These are phyloP conservation scores for Neurospora cerealis DNA, from an alignment of 495 filamentous ascomycete species.

Conservation along the genomic window DNA sequence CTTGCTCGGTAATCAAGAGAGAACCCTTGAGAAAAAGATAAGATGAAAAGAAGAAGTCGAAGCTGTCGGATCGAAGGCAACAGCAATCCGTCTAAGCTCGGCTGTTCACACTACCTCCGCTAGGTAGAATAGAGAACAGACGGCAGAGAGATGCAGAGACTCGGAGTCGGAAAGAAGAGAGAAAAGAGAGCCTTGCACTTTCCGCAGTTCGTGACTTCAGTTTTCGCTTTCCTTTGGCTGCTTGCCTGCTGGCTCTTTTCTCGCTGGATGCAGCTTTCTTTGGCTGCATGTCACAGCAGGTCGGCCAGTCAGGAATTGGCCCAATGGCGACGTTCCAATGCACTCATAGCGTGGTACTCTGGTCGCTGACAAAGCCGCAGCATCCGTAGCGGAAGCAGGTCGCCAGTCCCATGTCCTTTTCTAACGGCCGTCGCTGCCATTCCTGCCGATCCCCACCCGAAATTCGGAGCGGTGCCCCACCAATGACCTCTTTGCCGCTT, in stretches of 20 bases:
- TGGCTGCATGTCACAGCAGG: conserved; percentile 2
- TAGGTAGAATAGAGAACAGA: background rate
- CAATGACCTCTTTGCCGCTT: background rate
- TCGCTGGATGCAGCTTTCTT: conserved; percentile 4
- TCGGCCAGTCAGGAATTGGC: background rate
- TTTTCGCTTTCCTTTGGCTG: background rate
- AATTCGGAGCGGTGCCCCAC: conserved; percentile 2
- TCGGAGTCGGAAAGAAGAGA: background rate
- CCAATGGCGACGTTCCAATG: background rate
- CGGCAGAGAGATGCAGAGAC: background rate
- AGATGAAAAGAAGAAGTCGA: background rate
- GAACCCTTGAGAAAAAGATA: background rate
- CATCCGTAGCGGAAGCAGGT: background rate
- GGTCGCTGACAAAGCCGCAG: background rate
- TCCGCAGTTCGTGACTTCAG: background rate
- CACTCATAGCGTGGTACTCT: background rate
- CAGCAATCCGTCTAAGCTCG: background rate
- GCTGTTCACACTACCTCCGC: background rate
- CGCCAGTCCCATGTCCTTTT: background rate
- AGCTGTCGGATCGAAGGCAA: background rate
- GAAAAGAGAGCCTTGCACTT: background rate
- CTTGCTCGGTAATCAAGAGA: background rate
- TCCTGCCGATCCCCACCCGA: background rate
- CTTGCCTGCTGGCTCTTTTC: background rate
- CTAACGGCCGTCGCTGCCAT: background rate